A percentile compares a stretch with the other conserved stretches of the same genome.
Conservation (phyloP, 78 protist species). For the Guillardia theta region DNA sequence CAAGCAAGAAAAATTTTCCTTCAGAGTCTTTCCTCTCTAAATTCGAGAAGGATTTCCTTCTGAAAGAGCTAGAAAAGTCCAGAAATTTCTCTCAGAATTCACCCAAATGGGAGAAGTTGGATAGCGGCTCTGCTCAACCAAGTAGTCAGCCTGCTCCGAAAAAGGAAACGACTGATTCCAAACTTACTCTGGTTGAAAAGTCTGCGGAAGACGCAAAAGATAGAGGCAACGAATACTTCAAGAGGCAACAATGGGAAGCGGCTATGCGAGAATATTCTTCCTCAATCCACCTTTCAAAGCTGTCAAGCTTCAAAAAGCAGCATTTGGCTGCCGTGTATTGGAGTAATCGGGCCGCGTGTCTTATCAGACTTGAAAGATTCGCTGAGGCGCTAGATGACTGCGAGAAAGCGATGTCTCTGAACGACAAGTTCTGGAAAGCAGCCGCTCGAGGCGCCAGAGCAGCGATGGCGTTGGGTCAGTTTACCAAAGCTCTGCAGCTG, state of each 20-base stretch:
- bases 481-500: background rate
- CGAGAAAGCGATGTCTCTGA: background rate
- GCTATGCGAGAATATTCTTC: background rate
- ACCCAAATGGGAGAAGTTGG: no score
- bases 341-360: background rate
- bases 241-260: background rate
- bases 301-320: background rate
- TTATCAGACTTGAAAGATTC: background rate
- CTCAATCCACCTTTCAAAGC: background rate
- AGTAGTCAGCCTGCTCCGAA: no score
- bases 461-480: background rate
- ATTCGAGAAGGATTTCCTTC: no score
- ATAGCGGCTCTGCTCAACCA: no score
- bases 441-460: conserved; percentile 4
- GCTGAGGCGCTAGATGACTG: background rate
- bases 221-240: conserved; percentile 13
- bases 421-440: conserved; percentile 1
- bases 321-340: background rate
- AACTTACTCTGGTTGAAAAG: background rate
- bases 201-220: background rate
- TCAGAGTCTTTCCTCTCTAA: no score
- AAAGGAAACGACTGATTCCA: background rate
- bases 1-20: no score
- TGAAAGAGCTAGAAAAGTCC: no score
- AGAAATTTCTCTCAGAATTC: no score